Evolutionary conservation across 23 red algal species (phyloP).

Genomic region (Rhodosorus marinus): DNA sequence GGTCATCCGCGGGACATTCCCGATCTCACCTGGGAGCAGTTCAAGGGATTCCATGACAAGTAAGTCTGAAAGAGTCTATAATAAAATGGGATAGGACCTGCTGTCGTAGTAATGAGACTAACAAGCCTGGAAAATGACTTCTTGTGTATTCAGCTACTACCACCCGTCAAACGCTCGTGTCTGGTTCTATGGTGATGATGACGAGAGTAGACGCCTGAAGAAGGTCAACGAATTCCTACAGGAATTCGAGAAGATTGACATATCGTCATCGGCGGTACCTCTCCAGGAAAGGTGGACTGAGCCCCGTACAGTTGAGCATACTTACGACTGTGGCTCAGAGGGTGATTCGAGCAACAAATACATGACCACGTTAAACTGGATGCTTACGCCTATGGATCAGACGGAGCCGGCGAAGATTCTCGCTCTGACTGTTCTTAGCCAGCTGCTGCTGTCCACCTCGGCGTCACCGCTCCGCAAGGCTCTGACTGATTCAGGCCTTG

Average conservation of each 20-base stretch:
- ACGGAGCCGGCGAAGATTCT: constrained; percentile 21
- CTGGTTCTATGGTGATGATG: constrained; percentile 97
- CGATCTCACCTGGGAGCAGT: constrained; percentile 76
- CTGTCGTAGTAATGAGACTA: too few species aligned
- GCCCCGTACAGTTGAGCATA: constrained; percentile 38
- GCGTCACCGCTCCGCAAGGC: constrained; percentile 71
- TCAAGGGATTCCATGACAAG: constrained; percentile 72
- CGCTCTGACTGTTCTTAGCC: constrained; percentile 39
- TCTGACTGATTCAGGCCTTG: constrained; percentile 67
- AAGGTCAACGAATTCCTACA: constrained; percentile 60
- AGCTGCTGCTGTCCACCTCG: constrained; percentile 52
- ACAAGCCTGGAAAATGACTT: too few species aligned
- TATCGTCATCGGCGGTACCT: constrained; percentile 13
- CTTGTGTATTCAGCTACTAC: too few species aligned
- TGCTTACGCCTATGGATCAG: constrained; percentile 11
- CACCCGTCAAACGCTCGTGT: constrained; percentile 84
- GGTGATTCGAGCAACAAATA: constrained; percentile 49
- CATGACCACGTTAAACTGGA: constrained; percentile 92
- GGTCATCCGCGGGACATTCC: constrained; percentile 84
- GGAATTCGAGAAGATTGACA: constrained; percentile 21
- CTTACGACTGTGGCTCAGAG: constrained; percentile 52
- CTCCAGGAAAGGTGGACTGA: constrained; percentile 42
- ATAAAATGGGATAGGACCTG: too few species aligned
- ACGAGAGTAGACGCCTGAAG: constrained; percentile 52
- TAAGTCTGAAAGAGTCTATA: too few species aligned